Percentiles rank a stretch among this genome's conserved stretches.
Evolutionary conservation across 352 stramenopile genomes (phyloP).

Genomic region (Phytophthora sojae): DNA sequence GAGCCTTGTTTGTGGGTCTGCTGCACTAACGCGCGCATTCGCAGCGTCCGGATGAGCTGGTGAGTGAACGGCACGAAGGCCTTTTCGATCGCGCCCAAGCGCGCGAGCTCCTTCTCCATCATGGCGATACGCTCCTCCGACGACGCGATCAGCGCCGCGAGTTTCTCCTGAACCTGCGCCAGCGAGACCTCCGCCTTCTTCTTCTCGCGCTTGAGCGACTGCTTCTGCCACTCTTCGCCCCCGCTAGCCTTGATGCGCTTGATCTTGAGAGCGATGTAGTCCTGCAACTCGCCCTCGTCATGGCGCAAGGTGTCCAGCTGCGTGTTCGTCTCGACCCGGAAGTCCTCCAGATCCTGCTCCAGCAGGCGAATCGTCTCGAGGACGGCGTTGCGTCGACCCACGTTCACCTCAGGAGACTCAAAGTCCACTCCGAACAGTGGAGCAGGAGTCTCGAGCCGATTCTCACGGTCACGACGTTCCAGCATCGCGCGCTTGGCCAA

Average conservation of each 20-base stretch:
- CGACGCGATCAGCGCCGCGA: conserved; percentile 45
- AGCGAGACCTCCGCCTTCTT: conserved; percentile 83
- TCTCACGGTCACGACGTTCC: conserved; percentile 39
- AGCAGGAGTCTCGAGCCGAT: conserved; percentile 47
- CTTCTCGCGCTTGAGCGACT: conserved; percentile 81
- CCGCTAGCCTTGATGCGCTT: conserved; percentile 81
- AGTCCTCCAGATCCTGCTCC: conserved; percentile 65
- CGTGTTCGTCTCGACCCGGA: conserved; percentile 68
- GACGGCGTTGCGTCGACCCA: conserved; percentile 68
- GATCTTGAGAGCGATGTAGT: conserved; percentile 79
- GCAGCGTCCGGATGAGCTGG: conserved; percentile 62
- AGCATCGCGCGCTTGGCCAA: conserved; percentile 43
- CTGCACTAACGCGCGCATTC: conserved; percentile 48
- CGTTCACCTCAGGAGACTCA: conserved; percentile 63
- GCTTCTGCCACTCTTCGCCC: conserved; percentile 81
- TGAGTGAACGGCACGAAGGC: conserved; percentile 84
- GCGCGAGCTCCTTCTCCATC: conserved; percentile 72
- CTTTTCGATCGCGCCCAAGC: conserved; percentile 68
- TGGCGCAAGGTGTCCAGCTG: conserved; percentile 63
- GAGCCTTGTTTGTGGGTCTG: conserved; percentile 54
- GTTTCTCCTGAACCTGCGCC: conserved; percentile 59
- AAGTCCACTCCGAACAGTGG: conserved; percentile 74
- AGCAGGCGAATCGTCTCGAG: conserved; percentile 54
- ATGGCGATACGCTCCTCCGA: conserved; percentile 66
- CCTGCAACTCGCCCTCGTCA: conserved; percentile 73